These are phyloP conservation scores for Fonsecaea pugnacius DNA, from an alignment of 2,329 filamentous ascomycete species.

Conservation along the genomic window DNA sequence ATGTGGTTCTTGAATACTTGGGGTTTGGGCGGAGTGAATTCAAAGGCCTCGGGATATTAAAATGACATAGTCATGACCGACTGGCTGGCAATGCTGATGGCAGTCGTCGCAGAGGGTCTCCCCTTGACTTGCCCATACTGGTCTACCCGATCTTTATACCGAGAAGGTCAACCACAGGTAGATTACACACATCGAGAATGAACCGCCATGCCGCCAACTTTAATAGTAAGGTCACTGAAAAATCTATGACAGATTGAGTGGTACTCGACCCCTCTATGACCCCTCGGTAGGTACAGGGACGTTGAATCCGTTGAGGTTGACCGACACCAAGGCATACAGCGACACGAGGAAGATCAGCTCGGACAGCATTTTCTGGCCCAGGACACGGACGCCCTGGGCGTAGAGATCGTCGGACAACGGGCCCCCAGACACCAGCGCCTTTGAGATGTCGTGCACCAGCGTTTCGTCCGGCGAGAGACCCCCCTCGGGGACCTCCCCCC, in stretches of 20 bases:
- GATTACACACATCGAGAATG: too few relatives aligned
- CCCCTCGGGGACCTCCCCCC: background rate
- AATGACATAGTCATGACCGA: too few relatives aligned
- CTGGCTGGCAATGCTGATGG: too few relatives aligned
- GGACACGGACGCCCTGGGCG: background rate
- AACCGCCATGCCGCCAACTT: too few relatives aligned
- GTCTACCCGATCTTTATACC: too few relatives aligned
- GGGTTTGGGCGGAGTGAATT: background rate
- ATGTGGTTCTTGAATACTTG: background rate
- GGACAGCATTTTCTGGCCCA: background rate
- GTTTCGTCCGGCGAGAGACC: background rate
- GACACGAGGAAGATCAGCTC: background rate
- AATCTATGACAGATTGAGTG: background rate
- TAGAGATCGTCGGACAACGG: background rate
- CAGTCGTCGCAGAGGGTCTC: too few relatives aligned
- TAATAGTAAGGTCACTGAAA: background rate
- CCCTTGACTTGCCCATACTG: too few relatives aligned
- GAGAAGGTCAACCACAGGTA: too few relatives aligned
- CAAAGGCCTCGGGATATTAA: background rate
- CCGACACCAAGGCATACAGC: background rate
- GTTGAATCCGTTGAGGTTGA: constrained; percentile 1
- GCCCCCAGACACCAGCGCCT: background rate
- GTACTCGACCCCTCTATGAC: background rate
- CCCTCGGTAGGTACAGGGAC: background rate
- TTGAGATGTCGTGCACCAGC: background rate